Conservation (phyloP, 805 yeast species). For the Candida loeiensis region DNA sequence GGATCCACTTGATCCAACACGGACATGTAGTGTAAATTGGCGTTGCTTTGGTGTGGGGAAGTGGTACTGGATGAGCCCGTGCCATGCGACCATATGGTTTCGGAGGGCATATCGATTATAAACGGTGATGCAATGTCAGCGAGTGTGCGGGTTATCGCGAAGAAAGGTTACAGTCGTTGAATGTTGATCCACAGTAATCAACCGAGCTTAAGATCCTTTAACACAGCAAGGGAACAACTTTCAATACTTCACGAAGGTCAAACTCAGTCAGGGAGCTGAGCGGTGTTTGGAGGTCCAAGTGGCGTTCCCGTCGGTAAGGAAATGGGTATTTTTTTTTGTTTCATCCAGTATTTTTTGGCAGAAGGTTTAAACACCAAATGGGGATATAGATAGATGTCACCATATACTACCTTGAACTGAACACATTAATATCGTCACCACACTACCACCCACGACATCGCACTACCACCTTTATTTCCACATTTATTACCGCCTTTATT, state of each 20-base stretch:
- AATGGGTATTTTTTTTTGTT: neutral
- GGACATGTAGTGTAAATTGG: slow-evolving; percentile 24
- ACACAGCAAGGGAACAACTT: too few species aligned
- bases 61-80: slow-evolving; percentile 4
- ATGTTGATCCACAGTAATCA: too few species aligned
- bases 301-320: neutral
- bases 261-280: neutral
- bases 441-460: neutral
- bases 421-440: neutral
- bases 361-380: neutral
- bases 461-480: too few species aligned
- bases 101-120: slow-evolving; percentile 31
- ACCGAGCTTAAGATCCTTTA: too few species aligned
- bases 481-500: too few species aligned
- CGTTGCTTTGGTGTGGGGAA: slow-evolving; percentile 12
- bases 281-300: neutral
- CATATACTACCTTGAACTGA: too few species aligned
- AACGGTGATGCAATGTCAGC: too few species aligned
- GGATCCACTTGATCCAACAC: slow-evolving; percentile 41
- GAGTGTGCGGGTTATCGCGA: too few species aligned
- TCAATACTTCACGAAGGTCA: neutral
- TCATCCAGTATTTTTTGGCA: slow-evolving; percentile 1
- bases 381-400: too few species aligned
- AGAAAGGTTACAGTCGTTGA: too few species aligned
- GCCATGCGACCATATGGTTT: slow-evolving; percentile 42